Evolutionary conservation across 495 filamentous ascomycete species (phyloP).

Genomic region (Neurospora sp.): DNA sequence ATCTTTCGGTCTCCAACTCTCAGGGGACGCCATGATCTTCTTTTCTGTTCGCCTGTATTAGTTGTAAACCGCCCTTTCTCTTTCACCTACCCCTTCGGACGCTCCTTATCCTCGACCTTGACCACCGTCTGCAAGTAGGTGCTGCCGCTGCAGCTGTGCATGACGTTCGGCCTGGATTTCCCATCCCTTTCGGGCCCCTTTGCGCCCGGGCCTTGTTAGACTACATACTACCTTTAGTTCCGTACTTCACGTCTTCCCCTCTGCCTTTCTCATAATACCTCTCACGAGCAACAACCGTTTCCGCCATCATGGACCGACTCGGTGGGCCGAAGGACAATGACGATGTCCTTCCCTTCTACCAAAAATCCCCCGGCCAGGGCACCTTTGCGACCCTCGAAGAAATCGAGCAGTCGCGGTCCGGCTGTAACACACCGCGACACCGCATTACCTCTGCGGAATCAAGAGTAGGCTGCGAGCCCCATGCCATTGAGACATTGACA

Average conservation of each 20-base stretch:
- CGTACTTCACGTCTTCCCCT: not conserved
- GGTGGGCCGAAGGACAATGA: conserved; percentile 17
- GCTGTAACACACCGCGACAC: conserved; percentile 18
- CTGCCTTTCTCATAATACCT: not conserved
- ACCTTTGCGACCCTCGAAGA: conserved; percentile 11
- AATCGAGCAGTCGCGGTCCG: conserved; percentile 23
- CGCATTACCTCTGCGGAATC: conserved; percentile 37
- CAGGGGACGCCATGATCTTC: conserved; percentile 4
- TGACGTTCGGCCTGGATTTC: conserved; percentile 15
- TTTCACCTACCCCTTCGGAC: not conserved
- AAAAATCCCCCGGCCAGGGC: conserved; percentile 7
- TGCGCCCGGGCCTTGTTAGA: conserved; percentile 9
- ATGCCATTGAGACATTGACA: not conserved
- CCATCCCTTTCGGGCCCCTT: conserved; percentile 14
- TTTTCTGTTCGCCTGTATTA: conserved; percentile 8
- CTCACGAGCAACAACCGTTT: not conserved
- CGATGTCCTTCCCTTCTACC: conserved; percentile 28
- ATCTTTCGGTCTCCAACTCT: conserved; percentile 5
- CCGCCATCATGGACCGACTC: conserved; percentile 19
- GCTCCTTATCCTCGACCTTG: not conserved
- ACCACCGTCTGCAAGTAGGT: not conserved
- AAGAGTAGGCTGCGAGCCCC: conserved; percentile 23
- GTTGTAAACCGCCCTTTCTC: conserved; percentile 1
- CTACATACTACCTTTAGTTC: not conserved
- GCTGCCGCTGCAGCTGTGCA: conserved; percentile 6